Percentiles rank a stretch among this genome's conserved stretches.
Conservation (phyloP, 2,329 filamentous ascomycete genomes). For the Venturia nashicola region DNA sequence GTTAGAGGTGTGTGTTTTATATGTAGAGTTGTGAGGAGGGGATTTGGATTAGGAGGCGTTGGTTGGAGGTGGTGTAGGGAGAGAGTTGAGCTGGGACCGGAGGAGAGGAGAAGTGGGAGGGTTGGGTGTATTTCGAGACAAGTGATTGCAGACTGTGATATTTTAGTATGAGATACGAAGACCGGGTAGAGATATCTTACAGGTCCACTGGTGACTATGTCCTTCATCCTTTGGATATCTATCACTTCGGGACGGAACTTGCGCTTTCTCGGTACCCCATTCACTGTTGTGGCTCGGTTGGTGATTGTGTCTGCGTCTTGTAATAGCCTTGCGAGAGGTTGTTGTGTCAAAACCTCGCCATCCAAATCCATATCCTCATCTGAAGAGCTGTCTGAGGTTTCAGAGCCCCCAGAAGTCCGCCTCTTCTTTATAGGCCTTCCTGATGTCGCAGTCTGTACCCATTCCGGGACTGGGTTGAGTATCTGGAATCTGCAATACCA, state of each 20-base stretch:
- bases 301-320: conserved; percentile 58
- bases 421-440: conserved; percentile 34
- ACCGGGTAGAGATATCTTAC: conserved; percentile 25
- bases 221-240: conserved; percentile 79
- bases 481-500: conserved; percentile 24
- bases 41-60: conserved; percentile 68
- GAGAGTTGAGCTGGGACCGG: conserved; percentile 72
- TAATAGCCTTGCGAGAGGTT: conserved; percentile 10
- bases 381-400: conserved; percentile 15
- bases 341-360: conserved; percentile 16
- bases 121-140: conserved; percentile 82
- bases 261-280: conserved; percentile 42
- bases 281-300: conserved; percentile 28
- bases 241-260: conserved; percentile 78
- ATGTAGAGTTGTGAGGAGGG: conserved; percentile 80
- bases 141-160: conserved; percentile 53
- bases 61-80: conserved; percentile 83
- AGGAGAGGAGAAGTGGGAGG: conserved; percentile 79
- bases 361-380: conserved; percentile 40
- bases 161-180: neutral
- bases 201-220: conserved; percentile 67
- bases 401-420: conserved; percentile 26
- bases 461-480: conserved; percentile 50
- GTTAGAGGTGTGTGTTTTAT: conserved; percentile 73
- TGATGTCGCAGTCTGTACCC: conserved; percentile 36